phyloP scores from a whole-genome alignment of 164 flowering plant genomes.

The Magnolia changhungtana region DNA sequence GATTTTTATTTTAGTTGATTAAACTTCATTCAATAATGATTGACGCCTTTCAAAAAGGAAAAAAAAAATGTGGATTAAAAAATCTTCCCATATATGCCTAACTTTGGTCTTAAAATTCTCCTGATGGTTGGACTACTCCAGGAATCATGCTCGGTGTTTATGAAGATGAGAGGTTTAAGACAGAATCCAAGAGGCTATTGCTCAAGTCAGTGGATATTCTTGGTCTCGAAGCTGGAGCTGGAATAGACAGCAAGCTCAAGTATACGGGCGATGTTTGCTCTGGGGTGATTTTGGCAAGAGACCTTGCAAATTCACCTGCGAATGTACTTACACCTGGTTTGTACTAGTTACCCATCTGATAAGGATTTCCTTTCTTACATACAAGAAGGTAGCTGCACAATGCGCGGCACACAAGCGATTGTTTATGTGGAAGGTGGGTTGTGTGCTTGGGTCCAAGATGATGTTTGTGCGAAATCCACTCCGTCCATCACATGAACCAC shows the following conservation, averaged over 20 bases:
- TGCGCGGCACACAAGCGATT: too few relatives aligned
- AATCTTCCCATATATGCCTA: neutral
- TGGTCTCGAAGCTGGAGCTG: slow-evolving; percentile 87
- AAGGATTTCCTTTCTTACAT: neutral
- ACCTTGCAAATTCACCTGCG: slow-evolving; percentile 94
- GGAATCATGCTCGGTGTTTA: slow-evolving; percentile 71
- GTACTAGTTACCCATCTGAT: slow-evolving; percentile 12
- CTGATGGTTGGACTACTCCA: slow-evolving; percentile 22
- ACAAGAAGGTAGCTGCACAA: neutral
- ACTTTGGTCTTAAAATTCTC: neutral
- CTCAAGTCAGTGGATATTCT: slow-evolving; percentile 77
- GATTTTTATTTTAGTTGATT: neutral
- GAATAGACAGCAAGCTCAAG: slow-evolving; percentile 76
- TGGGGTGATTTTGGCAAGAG: slow-evolving; percentile 74
- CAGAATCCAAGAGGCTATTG: slow-evolving; percentile 66
- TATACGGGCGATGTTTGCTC: slow-evolving; percentile 66
- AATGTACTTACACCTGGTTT: slow-evolving; percentile 97
- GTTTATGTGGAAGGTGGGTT: neutral
- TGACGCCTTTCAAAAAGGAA: neutral
- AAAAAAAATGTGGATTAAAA: neutral
- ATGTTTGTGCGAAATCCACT: too few relatives aligned
- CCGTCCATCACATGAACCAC: too few relatives aligned
- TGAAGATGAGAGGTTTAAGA: slow-evolving; percentile 83
- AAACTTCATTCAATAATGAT: neutral
- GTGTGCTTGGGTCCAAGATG: too few relatives aligned